These are phyloP conservation scores for Arthrocladium fulminans DNA, from an alignment of 2,329 filamentous ascomycete species.

Conservation along the genomic window DNA sequence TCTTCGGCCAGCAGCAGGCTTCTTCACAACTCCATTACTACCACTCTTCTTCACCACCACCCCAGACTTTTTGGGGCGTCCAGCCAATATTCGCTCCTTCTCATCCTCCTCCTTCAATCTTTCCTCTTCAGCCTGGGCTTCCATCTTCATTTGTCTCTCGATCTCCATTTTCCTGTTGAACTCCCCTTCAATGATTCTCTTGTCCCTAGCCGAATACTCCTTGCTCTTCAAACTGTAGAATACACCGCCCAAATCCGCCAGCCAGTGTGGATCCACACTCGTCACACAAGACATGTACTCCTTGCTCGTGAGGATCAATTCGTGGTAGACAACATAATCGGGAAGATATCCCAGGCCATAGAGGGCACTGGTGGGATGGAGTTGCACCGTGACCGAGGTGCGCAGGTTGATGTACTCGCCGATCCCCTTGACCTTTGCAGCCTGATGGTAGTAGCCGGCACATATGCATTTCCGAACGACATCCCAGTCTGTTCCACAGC, in stretches of 20 bases:
- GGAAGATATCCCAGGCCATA: slow-evolving; percentile 90
- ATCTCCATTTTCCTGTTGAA: slow-evolving; percentile 92
- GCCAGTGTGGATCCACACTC: slow-evolving; percentile 90
- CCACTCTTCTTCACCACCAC: slow-evolving; percentile 23
- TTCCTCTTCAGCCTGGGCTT: slow-evolving; percentile 71
- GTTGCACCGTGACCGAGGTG: slow-evolving; percentile 84
- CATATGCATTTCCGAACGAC: slow-evolving; percentile 93
- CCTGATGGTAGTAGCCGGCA: slow-evolving; percentile 95
- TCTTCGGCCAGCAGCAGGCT: slow-evolving; percentile 19
- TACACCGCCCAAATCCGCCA: slow-evolving; percentile 89
- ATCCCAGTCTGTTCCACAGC: slow-evolving; percentile 96
- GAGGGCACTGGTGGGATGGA: slow-evolving; percentile 87
- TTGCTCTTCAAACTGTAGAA: slow-evolving; percentile 98
- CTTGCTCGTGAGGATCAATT: slow-evolving; percentile 83
- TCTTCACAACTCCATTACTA: slow-evolving; percentile 23
- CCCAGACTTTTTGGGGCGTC: slow-evolving; percentile 12
- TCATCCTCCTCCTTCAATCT: slow-evolving; percentile 35
- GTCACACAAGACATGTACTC: slow-evolving; percentile 99
- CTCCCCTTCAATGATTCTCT: slow-evolving; percentile 78
- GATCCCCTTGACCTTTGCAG: slow-evolving; percentile 88
- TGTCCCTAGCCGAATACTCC: slow-evolving; percentile 80
- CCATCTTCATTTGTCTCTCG: slow-evolving; percentile 81
- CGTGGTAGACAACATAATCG: slow-evolving; percentile 96
- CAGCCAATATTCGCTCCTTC: slow-evolving; percentile 25
- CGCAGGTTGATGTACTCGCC: slow-evolving; percentile 96